A percentile compares a stretch with the other conserved stretches of the same genome.
Conservation (phyloP, 2,329 filamentous ascomycete species). For the Fusarium torreyae region DNA sequence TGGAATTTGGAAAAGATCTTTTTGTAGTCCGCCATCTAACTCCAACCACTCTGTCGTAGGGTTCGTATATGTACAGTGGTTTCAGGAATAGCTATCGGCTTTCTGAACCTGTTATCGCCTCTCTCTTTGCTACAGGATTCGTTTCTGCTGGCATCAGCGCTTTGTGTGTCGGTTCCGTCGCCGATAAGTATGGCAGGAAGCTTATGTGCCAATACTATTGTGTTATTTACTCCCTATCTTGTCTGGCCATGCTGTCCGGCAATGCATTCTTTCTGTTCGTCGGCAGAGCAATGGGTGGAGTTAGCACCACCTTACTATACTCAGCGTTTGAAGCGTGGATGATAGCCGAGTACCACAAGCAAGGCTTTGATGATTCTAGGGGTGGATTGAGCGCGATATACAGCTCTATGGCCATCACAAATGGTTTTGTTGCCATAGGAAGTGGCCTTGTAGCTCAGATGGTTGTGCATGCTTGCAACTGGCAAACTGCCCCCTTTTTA, state of each 20-base stretch:
- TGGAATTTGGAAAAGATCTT: accelerated
- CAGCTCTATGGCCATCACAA: not conserved
- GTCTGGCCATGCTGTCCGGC: not conserved
- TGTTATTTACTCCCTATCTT: accelerated
- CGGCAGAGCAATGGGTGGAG: not conserved
- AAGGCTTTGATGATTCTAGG: not conserved
- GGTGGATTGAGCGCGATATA: not conserved
- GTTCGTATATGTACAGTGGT: not conserved
- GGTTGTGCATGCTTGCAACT: not conserved
- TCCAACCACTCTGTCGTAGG: accelerated
- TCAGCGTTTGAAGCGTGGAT: not conserved
- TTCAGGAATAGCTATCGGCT: conserved; percentile 1
- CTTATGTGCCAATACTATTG: conserved; percentile 6
- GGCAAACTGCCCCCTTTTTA: not conserved
- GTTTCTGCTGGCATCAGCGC: not conserved
- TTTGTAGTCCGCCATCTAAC: not conserved
- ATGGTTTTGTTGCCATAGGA: not conserved
- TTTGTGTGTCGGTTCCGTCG: not conserved
- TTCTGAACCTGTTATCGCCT: not conserved
- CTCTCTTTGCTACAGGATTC: not conserved
- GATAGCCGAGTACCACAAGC: not conserved
- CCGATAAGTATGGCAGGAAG: not conserved
- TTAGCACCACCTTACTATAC: not conserved
- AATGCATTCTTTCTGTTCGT: accelerated
- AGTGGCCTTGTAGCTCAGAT: not conserved